Base-by-base conservation (phyloP, 805 yeast genomes). In the Hanseniaspora valbyensis region DNA sequence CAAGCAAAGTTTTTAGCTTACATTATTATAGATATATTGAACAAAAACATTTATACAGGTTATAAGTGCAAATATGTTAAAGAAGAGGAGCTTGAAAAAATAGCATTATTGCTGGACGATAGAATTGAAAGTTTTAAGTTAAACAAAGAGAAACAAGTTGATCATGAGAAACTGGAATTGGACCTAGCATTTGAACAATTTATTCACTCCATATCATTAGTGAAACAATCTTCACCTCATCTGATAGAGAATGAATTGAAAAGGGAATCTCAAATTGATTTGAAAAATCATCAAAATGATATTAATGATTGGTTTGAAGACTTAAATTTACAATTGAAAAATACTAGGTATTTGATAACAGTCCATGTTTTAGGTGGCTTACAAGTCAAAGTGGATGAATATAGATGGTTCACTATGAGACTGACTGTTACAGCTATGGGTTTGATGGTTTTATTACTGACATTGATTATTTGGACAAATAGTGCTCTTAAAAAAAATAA, bases 341-440 rank as follows among this genome's bases (percentile, higher is more conserved):
- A 84, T 59, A 73, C 90, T 42, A 80, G 83, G 57, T 88, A 87
- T 66, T 80, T 86, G 57, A 89, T 90, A 53, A 77, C 84, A 22
- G 83, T 92, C 4, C 83, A 83, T 56, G 73, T 92, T 57, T 78
- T 80, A 54, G 80, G 92, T 30, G 92, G 85, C 7, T 75, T 88
- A 61, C 78, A 86, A 60, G 81, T 92, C 0, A 92, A 87, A 52
- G 84, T 87, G 52, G 98, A 90, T 66, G 78, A 81, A 53, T 71
- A 90, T 54, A 73, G 97, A 58, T 90, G 98, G 98, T 87, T 86
- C 60, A 78, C 90, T 41, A 88, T 96, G 1, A 72, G 96, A 52
- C 76, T 92, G 62, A 96, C 96, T 9, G 69, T 92, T 30, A 70
- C 84, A 40, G 85, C 92, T 1, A 80, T 88, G 30, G 65, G 83